phyloP scores from a whole-genome alignment of 331 rosid species.

The Telfairia occidentalis region DNA sequence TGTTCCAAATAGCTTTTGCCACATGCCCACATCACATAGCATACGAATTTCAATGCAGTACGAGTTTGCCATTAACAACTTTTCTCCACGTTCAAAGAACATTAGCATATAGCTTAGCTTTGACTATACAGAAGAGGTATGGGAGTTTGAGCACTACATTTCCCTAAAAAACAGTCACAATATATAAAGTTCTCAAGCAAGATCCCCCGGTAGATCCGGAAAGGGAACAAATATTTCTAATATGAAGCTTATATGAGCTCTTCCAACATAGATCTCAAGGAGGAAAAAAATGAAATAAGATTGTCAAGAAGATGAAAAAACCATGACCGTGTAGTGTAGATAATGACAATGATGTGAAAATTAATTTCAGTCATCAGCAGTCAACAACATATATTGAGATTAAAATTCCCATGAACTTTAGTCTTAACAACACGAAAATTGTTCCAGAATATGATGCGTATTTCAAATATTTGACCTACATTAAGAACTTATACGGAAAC shows the following conservation, averaged over 20 bases:
- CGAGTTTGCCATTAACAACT: not conserved
- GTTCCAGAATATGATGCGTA: not conserved
- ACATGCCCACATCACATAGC: not conserved
- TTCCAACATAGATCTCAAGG: not conserved
- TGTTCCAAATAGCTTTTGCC: not conserved
- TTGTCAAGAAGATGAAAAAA: not conserved
- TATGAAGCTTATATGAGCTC: not conserved
- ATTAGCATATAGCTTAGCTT: not conserved
- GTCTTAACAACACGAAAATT: not conserved
- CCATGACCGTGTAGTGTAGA: too few species aligned
- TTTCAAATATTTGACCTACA: not conserved
- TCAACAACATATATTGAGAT: not conserved
- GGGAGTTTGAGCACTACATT: not conserved
- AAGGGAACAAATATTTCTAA: not conserved
- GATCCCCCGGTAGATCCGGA: not conserved
- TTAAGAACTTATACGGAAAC: constrained; percentile 4
- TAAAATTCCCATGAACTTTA: not conserved
- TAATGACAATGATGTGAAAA: not conserved
- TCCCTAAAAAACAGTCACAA: not conserved
- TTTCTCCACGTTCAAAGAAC: not conserved
- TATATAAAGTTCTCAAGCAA: not conserved
- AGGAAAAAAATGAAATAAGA: not conserved
- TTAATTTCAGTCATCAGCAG: not conserved
- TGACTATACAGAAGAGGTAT: not conserved
- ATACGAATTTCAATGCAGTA: not conserved